Evolutionary conservation across 257 asterid species (phyloP), one percentile per base, ranked within the genome.

Genomic region (Scutellaria galericulata): DNA sequence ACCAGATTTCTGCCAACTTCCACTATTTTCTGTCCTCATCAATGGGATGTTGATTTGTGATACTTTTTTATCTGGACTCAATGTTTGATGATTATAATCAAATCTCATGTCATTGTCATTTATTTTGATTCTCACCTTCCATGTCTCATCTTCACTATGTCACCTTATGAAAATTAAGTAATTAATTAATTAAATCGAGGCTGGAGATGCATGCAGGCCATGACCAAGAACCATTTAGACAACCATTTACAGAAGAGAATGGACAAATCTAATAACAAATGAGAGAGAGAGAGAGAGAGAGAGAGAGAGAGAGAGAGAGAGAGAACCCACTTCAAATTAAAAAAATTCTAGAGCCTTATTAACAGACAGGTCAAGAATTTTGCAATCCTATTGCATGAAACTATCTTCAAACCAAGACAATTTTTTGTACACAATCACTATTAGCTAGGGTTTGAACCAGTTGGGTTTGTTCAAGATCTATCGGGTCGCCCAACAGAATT

Each of bases 401-500:
- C 37, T 31, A 31, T 31, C 37, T 31, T 1, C 37, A 31, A 31
- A 31, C 37, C 37, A 31, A 31, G 37, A 31, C 37, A 31, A 1
- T 31, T 3, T 31, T 31, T 31, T 31, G 37, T 31, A 31, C 37
- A 31, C 37, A 31, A 31, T 31, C 37, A 31, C 37, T 31, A 4
- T 2, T 31, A 4, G 37, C 37, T 31, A 31, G 2, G 37, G 37
- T 31, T 31, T 31, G 97, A 97, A 42, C 70, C 88, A 6, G 96
- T 78, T 55, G 95, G 78, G 67, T 87, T 95, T 5, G 82, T 46
- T 63, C 67, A 86, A 47, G 86, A 79, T 59, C 63, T 81, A 77
- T 64, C 81, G 59, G 96, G 84, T 77, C 76, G 95, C 47, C 88
- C 81, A 57, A 91, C 97, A 5, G 97, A 88, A 83, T 94, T 94